phyloP scores from a whole-genome alignment of 108 stramenopile species.

The Pseudonitzschia multistriata region DNA sequence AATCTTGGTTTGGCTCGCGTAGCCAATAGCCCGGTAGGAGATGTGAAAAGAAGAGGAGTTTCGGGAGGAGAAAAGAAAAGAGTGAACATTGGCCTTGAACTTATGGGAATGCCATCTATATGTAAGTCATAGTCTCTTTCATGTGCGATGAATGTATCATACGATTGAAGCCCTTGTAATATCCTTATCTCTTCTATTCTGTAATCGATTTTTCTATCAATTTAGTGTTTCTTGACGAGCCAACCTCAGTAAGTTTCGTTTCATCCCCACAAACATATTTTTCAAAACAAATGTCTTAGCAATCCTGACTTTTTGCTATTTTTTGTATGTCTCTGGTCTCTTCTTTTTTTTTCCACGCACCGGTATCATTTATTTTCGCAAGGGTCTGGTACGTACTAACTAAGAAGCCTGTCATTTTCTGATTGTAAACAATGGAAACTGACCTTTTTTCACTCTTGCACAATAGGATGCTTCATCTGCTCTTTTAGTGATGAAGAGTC shows the following conservation, averaged over 20 bases:
- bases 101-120: constrained; percentile 49
- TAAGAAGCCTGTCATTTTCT: neutral
- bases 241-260: constrained; percentile 22
- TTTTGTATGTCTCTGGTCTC: neutral
- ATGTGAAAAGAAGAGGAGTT: constrained; percentile 51
- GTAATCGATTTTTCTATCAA: neutral
- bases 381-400: neutral
- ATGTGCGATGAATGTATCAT: neutral
- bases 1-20: constrained; percentile 62
- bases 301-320: neutral
- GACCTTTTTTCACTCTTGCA: neutral
- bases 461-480: constrained; percentile 47
- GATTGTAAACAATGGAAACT: neutral
- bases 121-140: constrained; percentile 1
- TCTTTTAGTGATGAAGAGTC: constrained; percentile 45
- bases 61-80: constrained; percentile 64
- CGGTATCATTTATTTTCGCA: neutral
- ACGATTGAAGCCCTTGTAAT: neutral
- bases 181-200: neutral
- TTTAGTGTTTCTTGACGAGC: constrained; percentile 49
- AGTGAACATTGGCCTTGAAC: constrained; percentile 67
- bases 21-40: constrained; percentile 65
- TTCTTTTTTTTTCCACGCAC: neutral
- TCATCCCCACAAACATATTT: neutral
- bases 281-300: neutral